These are phyloP conservation scores for Albophoma yamanashiensis DNA, from an alignment of 2,329 filamentous ascomycete species.

Conservation along the genomic window DNA sequence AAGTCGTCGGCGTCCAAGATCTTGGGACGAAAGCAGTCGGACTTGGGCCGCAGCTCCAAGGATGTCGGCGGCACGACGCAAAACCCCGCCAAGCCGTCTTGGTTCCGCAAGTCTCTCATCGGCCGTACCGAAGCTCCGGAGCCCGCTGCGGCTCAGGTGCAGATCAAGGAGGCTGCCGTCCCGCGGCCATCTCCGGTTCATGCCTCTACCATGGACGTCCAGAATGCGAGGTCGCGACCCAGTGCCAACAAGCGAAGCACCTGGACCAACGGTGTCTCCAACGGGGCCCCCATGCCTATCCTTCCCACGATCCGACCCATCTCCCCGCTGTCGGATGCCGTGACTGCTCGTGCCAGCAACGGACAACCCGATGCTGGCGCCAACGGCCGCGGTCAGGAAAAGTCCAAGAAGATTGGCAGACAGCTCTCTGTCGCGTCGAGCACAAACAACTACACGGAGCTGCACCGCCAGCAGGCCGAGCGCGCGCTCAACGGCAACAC, in stretches of 20 bases:
- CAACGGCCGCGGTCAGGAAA: conserved; percentile 41
- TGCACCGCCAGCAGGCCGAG: conserved; percentile 85
- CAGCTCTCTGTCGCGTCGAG: conserved; percentile 88
- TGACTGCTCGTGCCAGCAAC: conserved; percentile 77
- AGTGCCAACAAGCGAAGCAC: conserved; percentile 72
- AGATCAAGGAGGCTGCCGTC: conserved; percentile 33
- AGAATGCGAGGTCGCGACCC: conserved; percentile 25
- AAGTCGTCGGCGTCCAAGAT: conserved; percentile 81
- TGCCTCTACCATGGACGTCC: conserved; percentile 23
- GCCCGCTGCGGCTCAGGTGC: conserved; percentile 36
- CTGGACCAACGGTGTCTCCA: conserved; percentile 77
- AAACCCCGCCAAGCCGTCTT: conserved; percentile 75
- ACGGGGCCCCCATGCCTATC: conserved; percentile 86
- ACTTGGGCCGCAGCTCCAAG: conserved; percentile 58
- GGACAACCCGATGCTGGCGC: conserved; percentile 39
- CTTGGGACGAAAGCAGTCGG: conserved; percentile 82
- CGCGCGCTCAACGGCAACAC: conserved; percentile 75
- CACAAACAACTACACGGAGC: conserved; percentile 84
- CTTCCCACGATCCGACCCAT: conserved; percentile 89
- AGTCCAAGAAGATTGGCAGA: conserved; percentile 85
- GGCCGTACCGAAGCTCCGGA: conserved; percentile 63
- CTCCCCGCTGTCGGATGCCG: conserved; percentile 88
- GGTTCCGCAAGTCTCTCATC: conserved; percentile 94
- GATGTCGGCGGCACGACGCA: conserved; percentile 45
- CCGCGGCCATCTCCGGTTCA: conserved; percentile 35